phyloP scores from a whole-genome alignment of 116 monocot species.

The Cymodocea nodosa region DNA sequence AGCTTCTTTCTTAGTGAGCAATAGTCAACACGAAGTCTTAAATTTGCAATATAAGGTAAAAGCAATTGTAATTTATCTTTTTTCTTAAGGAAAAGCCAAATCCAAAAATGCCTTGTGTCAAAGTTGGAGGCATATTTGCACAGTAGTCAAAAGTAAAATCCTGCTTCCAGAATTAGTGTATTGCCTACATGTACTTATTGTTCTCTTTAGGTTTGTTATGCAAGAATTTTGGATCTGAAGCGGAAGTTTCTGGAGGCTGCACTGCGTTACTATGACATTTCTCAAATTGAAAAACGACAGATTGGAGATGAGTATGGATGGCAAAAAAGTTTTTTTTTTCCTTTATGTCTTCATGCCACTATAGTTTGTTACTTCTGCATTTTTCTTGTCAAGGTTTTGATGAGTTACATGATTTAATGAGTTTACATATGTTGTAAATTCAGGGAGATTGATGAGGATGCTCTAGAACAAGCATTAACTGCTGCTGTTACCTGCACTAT shows the following conservation, averaged over 20 bases:
- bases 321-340: neutral
- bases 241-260: conserved; percentile 97
- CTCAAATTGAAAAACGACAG: conserved; percentile 93
- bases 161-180: neutral
- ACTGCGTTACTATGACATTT: conserved; percentile 95
- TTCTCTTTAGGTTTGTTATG: conserved; percentile 79
- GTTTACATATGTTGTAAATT: neutral
- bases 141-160: neutral
- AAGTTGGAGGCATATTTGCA: neutral
- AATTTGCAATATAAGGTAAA: conserved; percentile 81
- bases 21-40: conserved; percentile 77
- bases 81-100: neutral
- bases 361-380: neutral
- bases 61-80: neutral
- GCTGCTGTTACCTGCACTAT: conserved; percentile 97
- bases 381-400: neutral
- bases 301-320: conserved; percentile 88
- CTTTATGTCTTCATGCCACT: neutral
- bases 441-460: conserved; percentile 91
- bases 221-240: conserved; percentile 91
- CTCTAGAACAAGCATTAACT: conserved; percentile 83
- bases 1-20: conserved; percentile 94
- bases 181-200: neutral
- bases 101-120: neutral
- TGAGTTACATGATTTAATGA: neutral